phyloP scores from a whole-genome alignment of 768 basidiomycete species.

The Russula sp. region DNA sequence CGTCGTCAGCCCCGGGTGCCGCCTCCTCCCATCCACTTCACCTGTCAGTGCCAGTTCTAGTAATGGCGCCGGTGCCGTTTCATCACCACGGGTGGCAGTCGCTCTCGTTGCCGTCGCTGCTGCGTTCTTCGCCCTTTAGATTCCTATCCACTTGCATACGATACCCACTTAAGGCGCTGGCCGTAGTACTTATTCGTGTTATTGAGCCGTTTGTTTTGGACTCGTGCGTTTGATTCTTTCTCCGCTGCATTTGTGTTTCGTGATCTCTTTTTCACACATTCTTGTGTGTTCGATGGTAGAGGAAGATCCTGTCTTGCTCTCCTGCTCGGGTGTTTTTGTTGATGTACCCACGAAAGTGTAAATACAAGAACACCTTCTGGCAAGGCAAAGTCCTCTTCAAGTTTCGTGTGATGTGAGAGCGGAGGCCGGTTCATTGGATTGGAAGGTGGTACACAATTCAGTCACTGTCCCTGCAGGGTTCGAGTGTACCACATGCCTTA shows the following conservation, averaged over 20 bases:
- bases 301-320: slow-evolving; percentile 14
- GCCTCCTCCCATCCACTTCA: slow-evolving; percentile 30
- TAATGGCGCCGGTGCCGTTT: slow-evolving; percentile 46
- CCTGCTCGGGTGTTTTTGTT: background rate
- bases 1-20: slow-evolving; percentile 29
- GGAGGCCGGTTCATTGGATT: background rate
- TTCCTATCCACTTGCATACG: slow-evolving; percentile 15
- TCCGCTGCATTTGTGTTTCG: slow-evolving; percentile 22
- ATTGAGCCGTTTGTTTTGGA: slow-evolving; percentile 20
- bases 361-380: background rate
- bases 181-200: slow-evolving; percentile 19
- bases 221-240: slow-evolving; percentile 15
- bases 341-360: background rate
- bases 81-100: slow-evolving; percentile 50
- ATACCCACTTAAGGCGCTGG: slow-evolving; percentile 6
- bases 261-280: slow-evolving; percentile 19
- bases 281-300: slow-evolving; percentile 8
- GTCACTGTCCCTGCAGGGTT: background rate
- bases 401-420: background rate
- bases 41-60: slow-evolving; percentile 34
- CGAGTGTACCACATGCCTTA: too few relatives aligned
- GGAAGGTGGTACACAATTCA: background rate
- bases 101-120: slow-evolving; percentile 51
- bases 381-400: background rate
- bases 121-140: slow-evolving; percentile 43